Conservation (phyloP, 2,329 filamentous ascomycete species). For the Coleophoma eucalyptorum region DNA sequence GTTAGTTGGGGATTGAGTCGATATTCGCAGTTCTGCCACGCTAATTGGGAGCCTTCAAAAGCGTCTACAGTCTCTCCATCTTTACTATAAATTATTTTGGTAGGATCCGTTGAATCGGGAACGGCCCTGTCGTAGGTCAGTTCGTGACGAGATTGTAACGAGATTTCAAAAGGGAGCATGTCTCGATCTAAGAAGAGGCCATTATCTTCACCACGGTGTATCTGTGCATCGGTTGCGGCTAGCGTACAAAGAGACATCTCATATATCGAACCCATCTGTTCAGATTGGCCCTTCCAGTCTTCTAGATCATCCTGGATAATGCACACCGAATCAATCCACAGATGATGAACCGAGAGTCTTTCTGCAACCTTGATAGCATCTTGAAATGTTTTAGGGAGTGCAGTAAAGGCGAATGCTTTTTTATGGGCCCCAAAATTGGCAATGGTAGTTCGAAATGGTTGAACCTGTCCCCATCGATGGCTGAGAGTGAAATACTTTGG, state of each 20-base stretch:
- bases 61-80: background rate
- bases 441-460: background rate
- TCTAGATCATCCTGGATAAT: conserved; percentile 1
- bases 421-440: background rate
- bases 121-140: background rate
- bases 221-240: background rate
- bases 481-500: background rate
- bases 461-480: background rate
- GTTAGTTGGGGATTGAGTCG: background rate
- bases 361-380: too few relatives aligned
- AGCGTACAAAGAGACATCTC: background rate
- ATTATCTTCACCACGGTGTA: background rate
- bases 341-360: background rate
- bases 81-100: background rate
- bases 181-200: background rate
- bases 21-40: background rate
- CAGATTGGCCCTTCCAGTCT: conserved; percentile 13
- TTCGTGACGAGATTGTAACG: background rate
- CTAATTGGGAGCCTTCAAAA: background rate
- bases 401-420: conserved; percentile 3
- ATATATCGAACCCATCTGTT: background rate
- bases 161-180: background rate
- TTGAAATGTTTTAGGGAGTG: background rate
- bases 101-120: background rate
- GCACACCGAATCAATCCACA: conserved; percentile 1